Base-by-base conservation (phyloP, 768 basidiomycete genomes). In the Pulveroboletus sp. region DNA sequence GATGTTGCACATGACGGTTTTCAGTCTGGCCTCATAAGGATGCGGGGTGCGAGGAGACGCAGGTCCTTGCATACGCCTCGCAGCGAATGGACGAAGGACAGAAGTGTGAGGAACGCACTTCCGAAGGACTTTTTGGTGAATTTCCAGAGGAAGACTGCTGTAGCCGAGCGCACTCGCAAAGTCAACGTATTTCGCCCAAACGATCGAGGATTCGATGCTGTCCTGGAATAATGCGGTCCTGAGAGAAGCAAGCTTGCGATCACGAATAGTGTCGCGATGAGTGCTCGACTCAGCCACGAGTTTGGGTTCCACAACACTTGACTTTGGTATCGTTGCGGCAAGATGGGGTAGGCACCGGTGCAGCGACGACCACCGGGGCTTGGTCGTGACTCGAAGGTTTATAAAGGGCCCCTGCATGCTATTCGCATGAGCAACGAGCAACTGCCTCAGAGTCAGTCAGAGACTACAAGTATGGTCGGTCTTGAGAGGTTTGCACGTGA, bases 91-190 rank as follows among this genome's bases (percentile, higher is more conserved):
- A 27, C 83, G 81, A 26, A 85, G 69, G 26, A 70, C 52, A 12
- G 68, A 58, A 27, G 73, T 67, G 2, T 77, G 62, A 5, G 78
- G 77, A 1, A 82, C 79, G 59, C 85, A 88, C 51, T 73, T 78
- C 36, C 85, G 79, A 18, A 91, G 77, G 49, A 87, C 86, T 36
- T 73, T 69, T 58, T 82, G 85, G 68, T 90, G 88, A 17, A 85
- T 54, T 54, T 83, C 75, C 24, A 86, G 65, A 11, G 88, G 85
- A 36, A 89, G 69, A 12, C 63, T 63, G 28, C 76, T 69, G 55
- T 71, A 68, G 31, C 76, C 81, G 37, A 77, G 60, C 48, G 71
- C 62, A 53, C 72, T 72, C 46, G 85, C 66, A 43, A 85, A 69
- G 51, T 79, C 80, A 46, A 73, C 68, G 66, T 91, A 91, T 58